Percentiles rank a stretch among this genome's conserved stretches.
Evolutionary conservation across 1,284 basidiomycete species (phyloP).

Genomic region (Schizophyllum amplum): DNA sequence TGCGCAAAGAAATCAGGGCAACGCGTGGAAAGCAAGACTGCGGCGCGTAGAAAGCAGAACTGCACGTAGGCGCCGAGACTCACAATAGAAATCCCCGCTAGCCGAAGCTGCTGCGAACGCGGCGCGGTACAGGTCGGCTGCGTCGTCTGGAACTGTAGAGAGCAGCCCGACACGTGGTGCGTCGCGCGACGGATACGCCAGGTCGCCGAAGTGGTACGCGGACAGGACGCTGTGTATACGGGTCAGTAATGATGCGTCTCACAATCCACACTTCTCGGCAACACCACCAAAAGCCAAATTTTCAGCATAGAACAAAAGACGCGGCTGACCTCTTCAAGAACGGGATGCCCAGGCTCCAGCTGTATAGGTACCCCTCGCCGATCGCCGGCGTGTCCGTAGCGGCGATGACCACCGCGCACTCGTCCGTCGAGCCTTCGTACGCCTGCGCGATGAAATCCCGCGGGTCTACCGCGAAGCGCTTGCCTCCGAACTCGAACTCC

Average conservation of each 20-base stretch:
- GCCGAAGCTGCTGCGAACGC: not conserved
- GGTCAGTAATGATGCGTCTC: not conserved
- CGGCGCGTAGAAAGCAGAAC: no score
- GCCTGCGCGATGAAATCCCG: constrained; percentile 48
- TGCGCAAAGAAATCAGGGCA: no score
- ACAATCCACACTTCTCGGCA: not conserved
- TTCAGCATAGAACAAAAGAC: no score
- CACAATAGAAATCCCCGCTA: not conserved
- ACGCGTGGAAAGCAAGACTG: no score
- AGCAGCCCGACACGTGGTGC: constrained; percentile 62
- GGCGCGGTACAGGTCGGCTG: constrained; percentile 19
- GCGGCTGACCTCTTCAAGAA: constrained; percentile 46
- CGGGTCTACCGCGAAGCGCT: constrained; percentile 56
- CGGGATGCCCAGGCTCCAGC: constrained; percentile 47
- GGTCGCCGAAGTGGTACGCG: constrained; percentile 58
- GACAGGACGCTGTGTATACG: constrained; percentile 33
- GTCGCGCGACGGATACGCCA: constrained; percentile 54
- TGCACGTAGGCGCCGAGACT: no score
- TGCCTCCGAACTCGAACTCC: constrained; percentile 54
- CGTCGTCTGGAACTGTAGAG: constrained; percentile 55
- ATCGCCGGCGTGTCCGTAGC: constrained; percentile 36
- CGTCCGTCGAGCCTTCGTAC: constrained; percentile 26
- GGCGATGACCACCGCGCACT: constrained; percentile 42
- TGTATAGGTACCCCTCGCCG: constrained; percentile 35
- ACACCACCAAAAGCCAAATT: not conserved